phyloP scores from a whole-genome alignment of 1,284 basidiomycete genomes.

The Melampsora medusae region DNA sequence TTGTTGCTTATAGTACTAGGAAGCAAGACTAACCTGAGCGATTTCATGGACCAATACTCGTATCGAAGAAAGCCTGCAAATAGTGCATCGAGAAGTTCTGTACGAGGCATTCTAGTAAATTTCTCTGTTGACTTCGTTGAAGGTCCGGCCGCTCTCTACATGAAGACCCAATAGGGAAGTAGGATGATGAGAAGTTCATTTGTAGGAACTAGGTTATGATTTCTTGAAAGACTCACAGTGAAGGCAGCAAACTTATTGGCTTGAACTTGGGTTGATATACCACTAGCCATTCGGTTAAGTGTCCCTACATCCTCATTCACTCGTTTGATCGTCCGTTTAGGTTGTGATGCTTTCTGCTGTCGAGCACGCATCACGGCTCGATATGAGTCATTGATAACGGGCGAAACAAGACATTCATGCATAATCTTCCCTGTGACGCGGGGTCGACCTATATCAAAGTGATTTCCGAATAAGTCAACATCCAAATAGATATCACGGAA shows the following conservation, averaged over 20 bases:
- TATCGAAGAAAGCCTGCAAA: conserved; percentile 75
- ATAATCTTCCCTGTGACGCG: conserved; percentile 52
- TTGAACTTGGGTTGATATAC: conserved; percentile 46
- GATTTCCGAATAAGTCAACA: conserved; percentile 5
- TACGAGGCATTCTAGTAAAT: conserved; percentile 81
- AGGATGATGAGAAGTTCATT: not conserved
- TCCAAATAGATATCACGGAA: not conserved
- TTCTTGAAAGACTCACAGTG: conserved; percentile 46
- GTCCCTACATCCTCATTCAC: conserved; percentile 55
- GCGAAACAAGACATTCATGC: conserved; percentile 54
- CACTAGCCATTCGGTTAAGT: conserved; percentile 53
- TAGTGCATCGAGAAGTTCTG: conserved; percentile 81
- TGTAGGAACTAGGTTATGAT: not conserved
- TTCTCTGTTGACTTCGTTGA: conserved; percentile 46
- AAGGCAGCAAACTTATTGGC: conserved; percentile 49
- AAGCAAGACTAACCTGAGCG: conserved; percentile 56
- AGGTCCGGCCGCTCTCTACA: conserved; percentile 46
- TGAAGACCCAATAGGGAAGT: not conserved
- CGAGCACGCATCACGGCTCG: conserved; percentile 57
- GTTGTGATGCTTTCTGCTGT: conserved; percentile 55
- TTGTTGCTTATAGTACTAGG: not conserved
- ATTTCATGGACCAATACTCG: conserved; percentile 78
- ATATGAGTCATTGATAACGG: conserved; percentile 56
- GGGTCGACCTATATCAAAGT: conserved; percentile 45
- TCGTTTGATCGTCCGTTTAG: conserved; percentile 57